These are phyloP conservation scores for Clarireedia sp. DNA, from an alignment of 2,329 filamentous ascomycete species.

Conservation along the genomic window DNA sequence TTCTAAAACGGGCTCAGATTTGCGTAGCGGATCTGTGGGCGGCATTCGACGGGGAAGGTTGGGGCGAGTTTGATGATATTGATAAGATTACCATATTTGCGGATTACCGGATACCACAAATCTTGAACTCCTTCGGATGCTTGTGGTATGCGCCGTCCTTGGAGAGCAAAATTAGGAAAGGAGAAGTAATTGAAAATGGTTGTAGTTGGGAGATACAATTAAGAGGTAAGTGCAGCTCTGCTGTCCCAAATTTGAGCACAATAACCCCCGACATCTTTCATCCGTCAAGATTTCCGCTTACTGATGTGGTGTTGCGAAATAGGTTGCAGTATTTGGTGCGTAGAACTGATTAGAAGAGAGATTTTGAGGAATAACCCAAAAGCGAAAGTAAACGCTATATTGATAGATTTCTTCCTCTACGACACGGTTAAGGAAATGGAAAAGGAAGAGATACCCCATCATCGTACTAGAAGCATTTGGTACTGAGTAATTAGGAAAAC, in stretches of 20 bases:
- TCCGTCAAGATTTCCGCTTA: background rate
- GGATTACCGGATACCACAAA: constrained; percentile 94
- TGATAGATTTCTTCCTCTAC: constrained; percentile 97
- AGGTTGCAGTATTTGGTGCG: constrained; percentile 93
- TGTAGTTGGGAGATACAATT: constrained; percentile 79
- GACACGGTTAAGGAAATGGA: constrained; percentile 88
- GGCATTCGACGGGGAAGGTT: constrained; percentile 74
- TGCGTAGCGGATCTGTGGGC: constrained; percentile 95
- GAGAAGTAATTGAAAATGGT: constrained; percentile 60
- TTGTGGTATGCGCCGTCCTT: constrained; percentile 77
- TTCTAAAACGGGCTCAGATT: constrained; percentile 94
- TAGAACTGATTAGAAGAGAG: constrained; percentile 78
- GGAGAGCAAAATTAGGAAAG: constrained; percentile 58
- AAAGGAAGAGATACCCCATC: constrained; percentile 64
- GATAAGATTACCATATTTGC: constrained; percentile 98
- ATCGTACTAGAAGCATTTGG: constrained; percentile 90
- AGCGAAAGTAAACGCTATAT: constrained; percentile 69
- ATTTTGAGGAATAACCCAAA: constrained; percentile 68
- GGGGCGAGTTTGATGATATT: constrained; percentile 80
- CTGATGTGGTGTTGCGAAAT: background rate
- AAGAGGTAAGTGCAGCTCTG: constrained; percentile 47
- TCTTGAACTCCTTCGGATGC: constrained; percentile 75
- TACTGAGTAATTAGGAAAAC: constrained; percentile 46
- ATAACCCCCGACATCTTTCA: background rate
- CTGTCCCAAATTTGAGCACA: no score